phyloP scores from a whole-genome alignment of 768 basidiomycete genomes.

The Panaeolus papilionaceus region DNA sequence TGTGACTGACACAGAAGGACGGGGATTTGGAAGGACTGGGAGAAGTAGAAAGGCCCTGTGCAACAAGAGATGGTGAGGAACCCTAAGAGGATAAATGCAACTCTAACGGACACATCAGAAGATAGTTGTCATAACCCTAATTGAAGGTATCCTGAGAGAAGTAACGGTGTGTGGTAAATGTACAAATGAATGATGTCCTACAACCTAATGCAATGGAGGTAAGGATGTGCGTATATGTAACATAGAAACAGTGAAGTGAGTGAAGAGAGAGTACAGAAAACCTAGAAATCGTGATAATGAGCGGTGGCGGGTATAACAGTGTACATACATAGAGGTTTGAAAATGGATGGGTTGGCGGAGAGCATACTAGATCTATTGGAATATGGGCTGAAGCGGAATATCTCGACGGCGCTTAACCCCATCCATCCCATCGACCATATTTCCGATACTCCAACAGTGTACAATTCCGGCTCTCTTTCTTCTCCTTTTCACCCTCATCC shows the following conservation, averaged over 20 bases:
- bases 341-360: background rate
- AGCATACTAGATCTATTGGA: background rate
- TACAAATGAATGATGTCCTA: slow-evolving; percentile 15
- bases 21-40: too few relatives aligned
- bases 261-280: background rate
- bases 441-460: slow-evolving; percentile 77
- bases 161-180: slow-evolving; percentile 2
- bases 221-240: background rate
- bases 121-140: background rate
- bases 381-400: background rate
- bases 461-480: slow-evolving; percentile 69
- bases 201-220: slow-evolving; percentile 3
- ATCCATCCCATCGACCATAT: slow-evolving; percentile 91
- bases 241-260: background rate
- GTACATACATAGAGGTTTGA: background rate
- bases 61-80: background rate
- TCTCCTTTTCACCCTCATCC: slow-evolving; percentile 61
- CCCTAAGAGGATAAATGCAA: background rate
- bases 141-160: slow-evolving; percentile 1
- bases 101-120: background rate
- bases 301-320: slow-evolving; percentile 1
- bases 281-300: slow-evolving; percentile 1
- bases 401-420: slow-evolving; percentile 52
- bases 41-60: too few relatives aligned
- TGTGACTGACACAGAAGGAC: too few relatives aligned